Base-by-base conservation (phyloP, 2,329 filamentous ascomycete species). In the Aspergillus neoniger region DNA sequence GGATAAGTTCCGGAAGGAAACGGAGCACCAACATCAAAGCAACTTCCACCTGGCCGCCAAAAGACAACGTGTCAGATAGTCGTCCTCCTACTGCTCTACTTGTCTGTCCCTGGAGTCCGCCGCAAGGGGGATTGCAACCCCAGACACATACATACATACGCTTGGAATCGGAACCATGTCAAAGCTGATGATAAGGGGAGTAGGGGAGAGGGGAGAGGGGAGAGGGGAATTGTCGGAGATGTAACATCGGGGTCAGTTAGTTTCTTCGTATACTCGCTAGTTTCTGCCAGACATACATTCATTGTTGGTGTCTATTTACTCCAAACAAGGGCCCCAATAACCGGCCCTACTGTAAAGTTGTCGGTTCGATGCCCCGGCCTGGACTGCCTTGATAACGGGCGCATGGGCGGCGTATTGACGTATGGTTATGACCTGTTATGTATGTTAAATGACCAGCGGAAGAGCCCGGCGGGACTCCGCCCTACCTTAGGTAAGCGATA, bases 401-500 rank as follows among this genome's bases (percentile, higher is more conserved):
- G 28, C n/a, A 51, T 38, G 28, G 17, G n/a, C 17, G 17, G 50
- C 41, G 21, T 47, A 41, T 25, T 32, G 17, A 21, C 44, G 59
- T 59, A 58, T 23, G 10, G 50, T 64, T 51, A 62, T 60, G 32
- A 61, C 61, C 10, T 17, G 63, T 60, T 38, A 60, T 53, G 57
- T 19, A 57, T 58, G 58, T 58, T 61, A 56, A 63, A 38, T 59
- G 49, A 58, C 36, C 65, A 61, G 68, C 68, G 66, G 68, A 70
- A 68, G 32, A 63, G 63, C 57, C 66, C 67, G 67, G 68, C 68
- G 68, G 68, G 67, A 69, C 65, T 65, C 64, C 67, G 66, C 67
- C 64, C 57, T 58, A 17, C 47, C 23, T 50, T 53, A 39, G 44
- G 44, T 49, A 49, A 49, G 44, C 44, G 21, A 23, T 15, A 28